These are phyloP conservation scores for Elsinoe fawcettii DNA, from an alignment of 2,329 filamentous ascomycete species.

Conservation along the genomic window DNA sequence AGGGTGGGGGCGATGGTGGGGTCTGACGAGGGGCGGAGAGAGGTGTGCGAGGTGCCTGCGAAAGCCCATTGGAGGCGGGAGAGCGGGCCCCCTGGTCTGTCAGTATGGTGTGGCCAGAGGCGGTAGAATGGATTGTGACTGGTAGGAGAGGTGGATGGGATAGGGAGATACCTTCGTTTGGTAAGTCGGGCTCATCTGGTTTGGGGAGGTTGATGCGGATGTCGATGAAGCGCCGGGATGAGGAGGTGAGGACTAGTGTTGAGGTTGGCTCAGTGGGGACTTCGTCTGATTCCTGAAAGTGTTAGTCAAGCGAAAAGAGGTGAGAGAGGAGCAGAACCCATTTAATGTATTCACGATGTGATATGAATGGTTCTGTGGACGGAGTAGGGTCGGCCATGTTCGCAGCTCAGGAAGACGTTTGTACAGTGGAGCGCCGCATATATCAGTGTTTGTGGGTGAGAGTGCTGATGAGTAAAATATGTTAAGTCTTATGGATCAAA, in stretches of 20 bases:
- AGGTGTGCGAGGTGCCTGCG: constrained; percentile 46
- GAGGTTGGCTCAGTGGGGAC: constrained; percentile 53
- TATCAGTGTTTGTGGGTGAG: too few relatives aligned
- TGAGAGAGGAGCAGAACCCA: constrained; percentile 33
- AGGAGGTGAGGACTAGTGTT: constrained; percentile 58
- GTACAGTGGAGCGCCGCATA: too few relatives aligned
- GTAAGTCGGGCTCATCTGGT: constrained; percentile 19
- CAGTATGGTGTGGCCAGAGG: too few relatives aligned
- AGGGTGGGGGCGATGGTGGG: neutral
- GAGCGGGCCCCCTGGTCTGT: constrained; percentile 24
- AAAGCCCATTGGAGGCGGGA: constrained; percentile 57
- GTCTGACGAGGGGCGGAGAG: constrained; percentile 19
- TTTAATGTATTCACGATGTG: constrained; percentile 51
- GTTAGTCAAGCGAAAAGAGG: neutral
- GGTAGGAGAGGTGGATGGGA: neutral
- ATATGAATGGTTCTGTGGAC: constrained; percentile 37
- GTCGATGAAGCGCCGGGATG: constrained; percentile 52
- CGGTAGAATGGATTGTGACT: too few relatives aligned
- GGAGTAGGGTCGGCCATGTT: constrained; percentile 10
- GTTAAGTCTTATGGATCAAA: too few relatives aligned
- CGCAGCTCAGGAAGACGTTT: neutral
- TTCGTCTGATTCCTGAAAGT: constrained; percentile 24
- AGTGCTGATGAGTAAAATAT: neutral
- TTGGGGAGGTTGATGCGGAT: constrained; percentile 44
- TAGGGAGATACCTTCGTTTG: constrained; percentile 17